Conservation (phyloP, 192 early-diverging fungal genomes). For the Obelidium mucronatum region DNA sequence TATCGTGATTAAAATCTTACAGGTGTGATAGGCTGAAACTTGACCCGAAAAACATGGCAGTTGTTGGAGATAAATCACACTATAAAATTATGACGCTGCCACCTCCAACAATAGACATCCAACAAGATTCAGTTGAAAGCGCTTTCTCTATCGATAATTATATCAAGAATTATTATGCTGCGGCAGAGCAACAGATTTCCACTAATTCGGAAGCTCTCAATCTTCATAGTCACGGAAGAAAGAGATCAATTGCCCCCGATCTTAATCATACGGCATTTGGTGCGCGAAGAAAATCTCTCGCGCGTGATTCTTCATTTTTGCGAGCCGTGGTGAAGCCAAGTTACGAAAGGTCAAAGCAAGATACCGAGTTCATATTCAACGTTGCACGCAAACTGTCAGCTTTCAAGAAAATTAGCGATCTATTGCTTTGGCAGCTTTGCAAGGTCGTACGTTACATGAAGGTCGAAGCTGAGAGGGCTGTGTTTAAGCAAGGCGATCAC, state of each 20-base stretch:
- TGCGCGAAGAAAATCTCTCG: too few relatives aligned
- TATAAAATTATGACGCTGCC: neutral
- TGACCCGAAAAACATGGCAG: too few relatives aligned
- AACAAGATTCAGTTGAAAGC: neutral
- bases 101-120: neutral
- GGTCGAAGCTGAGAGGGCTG: neutral
- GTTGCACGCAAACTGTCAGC: conserved; percentile 6
- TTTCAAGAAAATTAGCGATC: conserved; percentile 23
- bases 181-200: too few relatives aligned
- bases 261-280: too few relatives aligned
- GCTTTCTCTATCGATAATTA: neutral
- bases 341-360: conserved; percentile 5
- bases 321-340: neutral
- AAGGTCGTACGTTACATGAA: conserved; percentile 1
- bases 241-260: neutral
- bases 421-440: conserved; percentile 12
- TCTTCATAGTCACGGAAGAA: neutral
- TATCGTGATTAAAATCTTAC: neutral
- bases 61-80: neutral
- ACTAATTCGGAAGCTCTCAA: neutral
- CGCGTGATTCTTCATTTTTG: too few relatives aligned
- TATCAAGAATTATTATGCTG: neutral
- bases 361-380: conserved; percentile 14
- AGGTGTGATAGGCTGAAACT: too few relatives aligned
- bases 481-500: conserved; percentile 45